A percentile compares a stretch with the other conserved stretches of the same genome.
Evolutionary conservation across 2,329 filamentous ascomycete species (phyloP).

Genomic region (Colletotrichum gigasporum): DNA sequence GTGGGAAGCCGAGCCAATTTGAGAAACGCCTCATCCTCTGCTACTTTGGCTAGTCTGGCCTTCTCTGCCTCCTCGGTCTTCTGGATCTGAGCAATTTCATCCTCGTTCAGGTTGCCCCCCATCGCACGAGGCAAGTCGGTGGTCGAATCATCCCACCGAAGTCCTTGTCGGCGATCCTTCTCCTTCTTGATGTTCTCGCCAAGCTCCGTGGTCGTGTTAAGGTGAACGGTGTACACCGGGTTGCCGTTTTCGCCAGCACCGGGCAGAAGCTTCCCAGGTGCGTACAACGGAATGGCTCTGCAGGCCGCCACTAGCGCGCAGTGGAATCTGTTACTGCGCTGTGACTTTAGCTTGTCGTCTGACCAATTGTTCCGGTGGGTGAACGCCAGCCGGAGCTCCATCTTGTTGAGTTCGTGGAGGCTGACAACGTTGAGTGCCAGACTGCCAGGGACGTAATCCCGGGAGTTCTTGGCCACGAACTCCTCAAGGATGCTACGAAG

Average conservation of each 20-base stretch:
- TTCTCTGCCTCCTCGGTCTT: neutral
- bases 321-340: slow-evolving; percentile 78
- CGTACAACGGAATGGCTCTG: slow-evolving; percentile 73
- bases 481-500: slow-evolving; percentile 70
- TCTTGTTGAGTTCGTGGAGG: slow-evolving; percentile 51
- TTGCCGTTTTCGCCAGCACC: slow-evolving; percentile 29
- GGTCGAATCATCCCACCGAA: slow-evolving; percentile 28
- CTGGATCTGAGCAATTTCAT: too few relatives aligned
- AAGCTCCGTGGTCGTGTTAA: slow-evolving; percentile 7
- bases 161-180: slow-evolving; percentile 24
- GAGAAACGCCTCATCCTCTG: neutral
- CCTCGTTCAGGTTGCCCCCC: neutral
- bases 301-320: slow-evolving; percentile 75
- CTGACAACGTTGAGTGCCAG: slow-evolving; percentile 71
- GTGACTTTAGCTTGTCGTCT: slow-evolving; percentile 74
- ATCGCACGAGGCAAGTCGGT: neutral
- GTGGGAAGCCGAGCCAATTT: neutral
- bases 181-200: slow-evolving; percentile 28
- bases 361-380: slow-evolving; percentile 82
- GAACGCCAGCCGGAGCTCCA: slow-evolving; percentile 59
- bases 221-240: slow-evolving; percentile 29
- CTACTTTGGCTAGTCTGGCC: neutral
- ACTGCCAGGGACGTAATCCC: slow-evolving; percentile 72
- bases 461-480: slow-evolving; percentile 66
- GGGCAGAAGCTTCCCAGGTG: slow-evolving; percentile 22